Evolutionary conservation across 306 rosid genomes (phyloP), one percentile per base, ranked within the genome.

Genomic region (Oxytropis ochrocephala): DNA sequence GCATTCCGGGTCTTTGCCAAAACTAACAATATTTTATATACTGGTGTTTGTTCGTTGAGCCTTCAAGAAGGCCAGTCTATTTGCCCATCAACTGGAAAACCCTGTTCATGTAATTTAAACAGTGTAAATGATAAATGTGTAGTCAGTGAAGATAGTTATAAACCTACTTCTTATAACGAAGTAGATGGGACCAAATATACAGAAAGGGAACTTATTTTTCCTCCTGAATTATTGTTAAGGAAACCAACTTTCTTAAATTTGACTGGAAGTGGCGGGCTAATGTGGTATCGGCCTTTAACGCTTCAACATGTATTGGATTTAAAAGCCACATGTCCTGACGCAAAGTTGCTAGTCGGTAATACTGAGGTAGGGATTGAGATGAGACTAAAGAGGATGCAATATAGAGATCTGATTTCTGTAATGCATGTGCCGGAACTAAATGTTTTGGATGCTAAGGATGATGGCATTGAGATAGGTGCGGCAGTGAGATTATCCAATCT

Each of bases 331-430:
- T 84, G 82, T 65, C 85, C 92, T 13, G 88, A 82, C 78, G 96
- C 95, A 29, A 94, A 94, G 84, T 78, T 94, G 60, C 8, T 94
- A 74, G 95, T 90, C 32, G 98, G 98, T 29, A 94, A 94, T 78
- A 78, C 90, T 1, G 97, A 94, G 88, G 98, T 94, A 49, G 98
- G 98, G 78, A 94, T 94, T 67, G 97, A 94, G 84, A 90, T 75
- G 89, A 88, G 98, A 74, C 74, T 90, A 62, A 94, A 94, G 76
- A 78, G 85, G 78, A 79, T 87, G 72, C 91, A 80, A 30, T 85
- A 90, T 81, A 73, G 14, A 78, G 90, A 83, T 72, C 75, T 94
- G 75, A 77, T 94, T 67, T 89, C 87, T 67, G 82, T 87, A 48
- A 83, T 84, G 66, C 88, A 87, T 77, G 90, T 90, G 48, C 85